Evolutionary conservation across 805 yeast species (phyloP).

Genomic region (Cyberlindnera samutprakarnensis): DNA sequence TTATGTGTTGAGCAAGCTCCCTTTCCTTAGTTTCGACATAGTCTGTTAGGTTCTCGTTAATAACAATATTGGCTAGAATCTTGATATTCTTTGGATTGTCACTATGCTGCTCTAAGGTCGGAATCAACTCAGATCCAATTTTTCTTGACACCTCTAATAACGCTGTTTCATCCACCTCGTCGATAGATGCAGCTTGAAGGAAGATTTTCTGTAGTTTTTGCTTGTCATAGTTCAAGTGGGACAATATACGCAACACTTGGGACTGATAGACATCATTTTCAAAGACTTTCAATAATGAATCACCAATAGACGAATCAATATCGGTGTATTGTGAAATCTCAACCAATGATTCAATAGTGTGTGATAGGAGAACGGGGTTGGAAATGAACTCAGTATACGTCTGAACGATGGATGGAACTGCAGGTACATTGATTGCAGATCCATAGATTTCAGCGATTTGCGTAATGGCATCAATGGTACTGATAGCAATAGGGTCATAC

Average conservation of each 20-base stretch:
- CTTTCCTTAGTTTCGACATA: slow-evolving; percentile 14
- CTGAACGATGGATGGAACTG: slow-evolving; percentile 7
- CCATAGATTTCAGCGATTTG: slow-evolving; percentile 15
- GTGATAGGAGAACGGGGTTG: slow-evolving; percentile 8
- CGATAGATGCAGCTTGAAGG: slow-evolving; percentile 14
- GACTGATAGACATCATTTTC: slow-evolving; percentile 14
- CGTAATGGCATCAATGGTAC: slow-evolving; percentile 24
- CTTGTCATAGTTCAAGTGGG: slow-evolving; percentile 15
- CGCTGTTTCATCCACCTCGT: slow-evolving; percentile 22
- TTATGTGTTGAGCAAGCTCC: slow-evolving; percentile 11
- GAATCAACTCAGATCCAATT: slow-evolving; percentile 21
- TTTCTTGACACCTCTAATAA: slow-evolving; percentile 17
- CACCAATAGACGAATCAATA: slow-evolving; percentile 16
- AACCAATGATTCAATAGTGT: slow-evolving; percentile 18
- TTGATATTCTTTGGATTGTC: slow-evolving; percentile 17
- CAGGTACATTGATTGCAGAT: slow-evolving; percentile 5
- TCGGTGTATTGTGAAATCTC: slow-evolving; percentile 14
- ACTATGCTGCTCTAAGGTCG: slow-evolving; percentile 14
- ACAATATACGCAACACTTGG: slow-evolving; percentile 16
- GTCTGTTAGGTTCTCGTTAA: slow-evolving; percentile 18
- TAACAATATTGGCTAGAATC: slow-evolving; percentile 18
- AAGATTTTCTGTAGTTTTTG: slow-evolving; percentile 13
- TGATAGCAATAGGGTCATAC: slow-evolving; percentile 28
- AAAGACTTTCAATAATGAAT: slow-evolving; percentile 11
- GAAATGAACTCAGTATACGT: slow-evolving; percentile 10